Conservation (phyloP, 2,329 filamentous ascomycete genomes). For the Neofusicoccum sp. region DNA sequence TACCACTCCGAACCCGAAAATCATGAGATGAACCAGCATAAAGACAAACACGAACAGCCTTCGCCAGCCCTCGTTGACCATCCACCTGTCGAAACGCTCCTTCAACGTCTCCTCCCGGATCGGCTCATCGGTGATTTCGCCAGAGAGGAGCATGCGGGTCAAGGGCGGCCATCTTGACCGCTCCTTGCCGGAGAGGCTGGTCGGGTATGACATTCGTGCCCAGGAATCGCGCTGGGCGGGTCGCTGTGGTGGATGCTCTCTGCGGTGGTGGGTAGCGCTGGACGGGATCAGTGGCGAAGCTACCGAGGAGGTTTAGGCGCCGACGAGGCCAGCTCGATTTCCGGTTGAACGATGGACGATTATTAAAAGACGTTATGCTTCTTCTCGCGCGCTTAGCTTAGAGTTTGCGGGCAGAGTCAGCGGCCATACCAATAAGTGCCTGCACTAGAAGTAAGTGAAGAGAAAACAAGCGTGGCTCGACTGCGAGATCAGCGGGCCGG, state of each 20-base stretch:
- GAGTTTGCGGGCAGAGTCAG: neutral
- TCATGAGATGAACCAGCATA: conserved; percentile 68
- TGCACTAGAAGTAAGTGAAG: neutral
- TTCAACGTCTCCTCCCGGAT: conserved; percentile 65
- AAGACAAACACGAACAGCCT: conserved; percentile 80
- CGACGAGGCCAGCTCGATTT: conserved; percentile 12
- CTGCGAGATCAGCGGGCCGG: neutral
- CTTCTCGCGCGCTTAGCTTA: neutral
- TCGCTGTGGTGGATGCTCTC: neutral
- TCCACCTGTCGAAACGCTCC: conserved; percentile 80
- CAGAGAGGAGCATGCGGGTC: conserved; percentile 77
- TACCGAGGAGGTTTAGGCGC: neutral
- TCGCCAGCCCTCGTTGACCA: conserved; percentile 84
- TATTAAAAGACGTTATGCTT: conserved; percentile 6
- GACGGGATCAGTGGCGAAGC: neutral
- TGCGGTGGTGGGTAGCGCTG: neutral
- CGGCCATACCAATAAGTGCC: conserved; percentile 7
- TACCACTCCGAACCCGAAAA: conserved; percentile 77
- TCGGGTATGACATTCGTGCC: neutral
- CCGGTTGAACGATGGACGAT: neutral
- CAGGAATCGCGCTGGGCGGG: neutral
- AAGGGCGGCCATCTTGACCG: conserved; percentile 79
- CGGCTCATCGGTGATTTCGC: conserved; percentile 74
- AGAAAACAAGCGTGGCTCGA: neutral
- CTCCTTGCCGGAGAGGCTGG: conserved; percentile 51